Conservation (phyloP, 2,329 filamentous ascomycete genomes). For the Ophiobolus disseminans region DNA sequence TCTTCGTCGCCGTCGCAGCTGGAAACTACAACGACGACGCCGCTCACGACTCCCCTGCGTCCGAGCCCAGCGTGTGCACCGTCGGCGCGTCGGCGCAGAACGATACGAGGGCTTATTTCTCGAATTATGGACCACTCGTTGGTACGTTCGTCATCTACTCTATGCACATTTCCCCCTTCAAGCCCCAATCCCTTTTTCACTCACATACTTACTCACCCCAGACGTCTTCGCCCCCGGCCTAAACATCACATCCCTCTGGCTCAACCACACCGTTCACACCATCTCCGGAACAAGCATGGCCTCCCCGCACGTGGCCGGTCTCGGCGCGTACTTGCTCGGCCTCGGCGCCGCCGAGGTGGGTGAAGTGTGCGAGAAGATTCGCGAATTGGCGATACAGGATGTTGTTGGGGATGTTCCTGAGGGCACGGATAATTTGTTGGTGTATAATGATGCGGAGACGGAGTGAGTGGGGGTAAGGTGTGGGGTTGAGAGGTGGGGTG, state of each 20-base stretch:
- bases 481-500: too few species aligned
- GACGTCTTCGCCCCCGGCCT: conserved; percentile 51
- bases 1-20: conserved; percentile 49
- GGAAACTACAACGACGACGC: conserved; percentile 45
- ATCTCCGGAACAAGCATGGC: conserved; percentile 71
- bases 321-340: conserved; percentile 71
- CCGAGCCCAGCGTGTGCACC: conserved; percentile 46
- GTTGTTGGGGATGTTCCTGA: conserved; percentile 48
- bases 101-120: conserved; percentile 42
- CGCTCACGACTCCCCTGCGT: conserved; percentile 40
- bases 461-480: background rate
- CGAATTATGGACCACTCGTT: conserved; percentile 45
- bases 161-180: background rate
- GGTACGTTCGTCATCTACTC: background rate
- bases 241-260: conserved; percentile 54
- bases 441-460: conserved; percentile 56
- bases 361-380: conserved; percentile 57
- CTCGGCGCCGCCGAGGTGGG: conserved; percentile 44
- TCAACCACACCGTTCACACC: conserved; percentile 48
- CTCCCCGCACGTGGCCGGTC: conserved; percentile 71
- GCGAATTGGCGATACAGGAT: conserved; percentile 48
- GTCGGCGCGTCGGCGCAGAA: conserved; percentile 46
- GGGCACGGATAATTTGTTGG: conserved; percentile 57
- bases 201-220: background rate
- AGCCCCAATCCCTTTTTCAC: background rate